Percentiles rank a stretch among this genome's conserved stretches.
These are phyloP conservation scores for Moesziomyces aphidis DNA, from an alignment of 1,284 basidiomycete genomes.

Conservation along the genomic window DNA sequence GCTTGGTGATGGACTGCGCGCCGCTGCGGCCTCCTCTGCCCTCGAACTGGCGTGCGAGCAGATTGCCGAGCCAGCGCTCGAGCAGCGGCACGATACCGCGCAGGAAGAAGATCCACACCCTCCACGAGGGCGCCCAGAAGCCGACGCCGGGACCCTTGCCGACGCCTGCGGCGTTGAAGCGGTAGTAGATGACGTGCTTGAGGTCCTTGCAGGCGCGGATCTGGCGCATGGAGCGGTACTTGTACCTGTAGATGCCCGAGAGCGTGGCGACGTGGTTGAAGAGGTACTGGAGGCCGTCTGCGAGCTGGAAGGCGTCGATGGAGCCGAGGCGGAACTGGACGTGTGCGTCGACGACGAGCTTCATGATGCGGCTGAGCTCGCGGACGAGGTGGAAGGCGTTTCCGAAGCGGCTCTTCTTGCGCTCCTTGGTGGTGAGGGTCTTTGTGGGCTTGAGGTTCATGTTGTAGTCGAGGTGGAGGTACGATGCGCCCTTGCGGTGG, in stretches of 20 bases:
- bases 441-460: constrained; percentile 98
- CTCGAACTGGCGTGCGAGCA: constrained; percentile 97
- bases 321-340: constrained; percentile 99
- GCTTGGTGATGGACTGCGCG: constrained; percentile 89
- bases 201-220: constrained; percentile 99
- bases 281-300: constrained; percentile 97
- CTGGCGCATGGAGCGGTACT: constrained; percentile 99
- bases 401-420: constrained; percentile 99
- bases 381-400: constrained; percentile 98
- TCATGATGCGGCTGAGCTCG: constrained; percentile 95
- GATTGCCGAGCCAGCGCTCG: constrained; percentile 96
- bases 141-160: constrained; percentile 99
- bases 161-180: constrained; percentile 99
- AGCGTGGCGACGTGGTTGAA: constrained; percentile 97
- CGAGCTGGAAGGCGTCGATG: constrained; percentile 98
- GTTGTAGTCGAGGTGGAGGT: constrained; percentile 91
- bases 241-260: constrained; percentile 98
- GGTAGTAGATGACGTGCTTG: constrained; percentile 82
- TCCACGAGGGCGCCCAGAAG: constrained; percentile 99
- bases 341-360: constrained; percentile 97
- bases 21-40: constrained; percentile 86
- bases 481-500: constrained; percentile 98
- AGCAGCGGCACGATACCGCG: constrained; percentile 97
- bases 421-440: constrained; percentile 98
- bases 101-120: constrained; percentile 99